phyloP scores from a whole-genome alignment of 441 rosid genomes.

The Gossypium armourianum region DNA sequence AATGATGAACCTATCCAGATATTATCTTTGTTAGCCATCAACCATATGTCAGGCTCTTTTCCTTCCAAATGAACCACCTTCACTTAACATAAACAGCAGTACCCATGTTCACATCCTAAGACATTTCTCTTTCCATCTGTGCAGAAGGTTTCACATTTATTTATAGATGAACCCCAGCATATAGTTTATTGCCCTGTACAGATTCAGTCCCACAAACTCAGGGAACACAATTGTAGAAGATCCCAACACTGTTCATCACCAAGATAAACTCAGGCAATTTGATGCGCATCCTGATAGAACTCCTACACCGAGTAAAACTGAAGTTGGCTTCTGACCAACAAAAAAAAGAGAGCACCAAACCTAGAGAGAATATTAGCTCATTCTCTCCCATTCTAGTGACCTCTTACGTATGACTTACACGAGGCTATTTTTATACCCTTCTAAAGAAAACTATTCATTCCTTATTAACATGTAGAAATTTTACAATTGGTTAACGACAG shows the following conservation, averaged over 20 bases:
- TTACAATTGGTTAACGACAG: neutral
- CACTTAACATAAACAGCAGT: neutral
- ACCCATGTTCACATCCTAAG: neutral
- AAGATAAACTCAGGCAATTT: neutral
- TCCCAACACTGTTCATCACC: neutral
- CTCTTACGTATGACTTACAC: neutral
- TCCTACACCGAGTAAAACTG: neutral
- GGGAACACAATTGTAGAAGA: neutral
- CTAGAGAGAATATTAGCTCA: neutral
- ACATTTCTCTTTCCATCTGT: neutral
- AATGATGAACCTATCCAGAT: neutral
- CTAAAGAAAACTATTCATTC: neutral
- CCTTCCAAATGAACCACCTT: neutral
- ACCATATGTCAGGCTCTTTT: neutral
- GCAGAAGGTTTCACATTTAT: neutral
- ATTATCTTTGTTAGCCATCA: neutral
- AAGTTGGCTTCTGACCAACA: neutral
- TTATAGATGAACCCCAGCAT: slow-evolving; percentile 5
- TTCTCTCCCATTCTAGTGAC: slow-evolving; percentile 2
- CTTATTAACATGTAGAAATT: neutral
- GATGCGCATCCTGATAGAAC: neutral
- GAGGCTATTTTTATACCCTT: neutral
- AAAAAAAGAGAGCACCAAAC: neutral
- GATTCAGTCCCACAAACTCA: neutral
- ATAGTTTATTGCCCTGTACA: neutral